phyloP scores from a whole-genome alignment of 148 eudicot species.

The Rhododendron ferrugineum region DNA sequence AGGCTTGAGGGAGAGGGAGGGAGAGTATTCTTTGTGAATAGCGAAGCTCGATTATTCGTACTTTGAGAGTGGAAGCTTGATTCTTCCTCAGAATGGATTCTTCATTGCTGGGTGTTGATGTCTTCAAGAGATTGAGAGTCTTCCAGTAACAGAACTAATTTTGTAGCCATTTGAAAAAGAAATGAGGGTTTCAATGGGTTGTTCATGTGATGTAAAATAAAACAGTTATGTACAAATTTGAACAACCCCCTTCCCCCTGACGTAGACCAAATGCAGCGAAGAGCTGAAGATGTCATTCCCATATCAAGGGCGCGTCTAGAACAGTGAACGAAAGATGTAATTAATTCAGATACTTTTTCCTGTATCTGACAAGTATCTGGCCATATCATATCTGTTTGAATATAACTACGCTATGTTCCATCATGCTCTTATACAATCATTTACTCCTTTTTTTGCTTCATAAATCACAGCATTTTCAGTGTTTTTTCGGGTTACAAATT shows the following conservation, averaged over 20 bases:
- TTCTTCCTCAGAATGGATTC: not conserved
- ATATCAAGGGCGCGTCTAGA: not conserved
- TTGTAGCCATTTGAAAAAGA: not conserved
- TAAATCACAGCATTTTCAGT: not conserved
- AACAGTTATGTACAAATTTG: not conserved
- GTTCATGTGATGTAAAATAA: not conserved
- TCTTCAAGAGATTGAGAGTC: not conserved
- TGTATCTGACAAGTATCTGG: not conserved
- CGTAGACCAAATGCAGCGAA: not conserved
- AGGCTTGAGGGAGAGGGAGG: not conserved
- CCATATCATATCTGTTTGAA: not conserved
- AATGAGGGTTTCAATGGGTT: not conserved
- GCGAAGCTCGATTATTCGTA: not conserved
- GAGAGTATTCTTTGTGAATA: not conserved
- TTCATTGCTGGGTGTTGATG: not conserved
- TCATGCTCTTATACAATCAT: not conserved
- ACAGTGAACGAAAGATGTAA: not conserved
- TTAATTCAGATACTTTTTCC: too few species aligned
- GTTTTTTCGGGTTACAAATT: not conserved
- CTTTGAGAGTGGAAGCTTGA: not conserved
- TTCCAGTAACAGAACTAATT: not conserved
- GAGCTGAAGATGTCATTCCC: not conserved
- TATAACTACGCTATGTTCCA: not conserved
- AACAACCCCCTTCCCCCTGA: not conserved
- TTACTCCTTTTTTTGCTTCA: not conserved